Percentiles rank a stretch among this genome's conserved stretches.
Conservation (phyloP, 805 yeast genomes). For the Metschnikowia corniflorae region DNA sequence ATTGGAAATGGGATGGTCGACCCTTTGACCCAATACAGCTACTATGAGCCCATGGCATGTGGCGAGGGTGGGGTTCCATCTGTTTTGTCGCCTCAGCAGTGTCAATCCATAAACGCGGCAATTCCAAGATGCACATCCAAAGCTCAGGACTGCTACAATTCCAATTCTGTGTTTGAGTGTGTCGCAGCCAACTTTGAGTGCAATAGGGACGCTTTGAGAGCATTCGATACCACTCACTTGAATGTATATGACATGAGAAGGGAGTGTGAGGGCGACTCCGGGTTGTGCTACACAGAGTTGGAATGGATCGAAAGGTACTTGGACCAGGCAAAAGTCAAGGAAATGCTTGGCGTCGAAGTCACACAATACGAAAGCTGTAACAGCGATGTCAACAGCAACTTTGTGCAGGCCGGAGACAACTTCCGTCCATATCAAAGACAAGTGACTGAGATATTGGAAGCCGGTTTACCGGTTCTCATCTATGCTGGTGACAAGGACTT, state of each 20-base stretch:
- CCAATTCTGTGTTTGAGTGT: constrained; percentile 76
- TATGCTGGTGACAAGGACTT: constrained; percentile 93
- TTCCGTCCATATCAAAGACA: constrained; percentile 82
- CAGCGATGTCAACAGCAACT: constrained; percentile 72
- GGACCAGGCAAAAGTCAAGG: constrained; percentile 73
- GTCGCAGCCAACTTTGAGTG: constrained; percentile 90
- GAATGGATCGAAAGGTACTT: constrained; percentile 73
- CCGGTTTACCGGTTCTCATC: constrained; percentile 72
- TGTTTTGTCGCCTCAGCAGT: constrained; percentile 62
- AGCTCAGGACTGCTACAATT: constrained; percentile 72
- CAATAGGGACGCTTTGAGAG: constrained; percentile 70
- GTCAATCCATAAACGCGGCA: constrained; percentile 57
- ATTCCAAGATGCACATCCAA: constrained; percentile 72
- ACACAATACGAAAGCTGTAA: constrained; percentile 72
- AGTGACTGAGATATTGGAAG: constrained; percentile 59
- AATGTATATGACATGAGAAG: constrained; percentile 88
- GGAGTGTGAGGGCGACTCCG: constrained; percentile 64
- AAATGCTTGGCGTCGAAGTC: constrained; percentile 87
- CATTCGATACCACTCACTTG: constrained; percentile 61
- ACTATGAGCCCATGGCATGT: constrained; percentile 83
- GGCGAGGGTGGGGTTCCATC: constrained; percentile 81
- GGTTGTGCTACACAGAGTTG: constrained; percentile 73
- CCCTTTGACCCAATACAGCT: constrained; percentile 45
- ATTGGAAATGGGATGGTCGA: constrained; percentile 95
- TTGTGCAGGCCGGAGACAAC: constrained; percentile 85